A percentile compares a stretch with the other conserved stretches of the same genome.
Conservation (phyloP, 768 basidiomycete genomes). For the Termitomyces sp. region DNA sequence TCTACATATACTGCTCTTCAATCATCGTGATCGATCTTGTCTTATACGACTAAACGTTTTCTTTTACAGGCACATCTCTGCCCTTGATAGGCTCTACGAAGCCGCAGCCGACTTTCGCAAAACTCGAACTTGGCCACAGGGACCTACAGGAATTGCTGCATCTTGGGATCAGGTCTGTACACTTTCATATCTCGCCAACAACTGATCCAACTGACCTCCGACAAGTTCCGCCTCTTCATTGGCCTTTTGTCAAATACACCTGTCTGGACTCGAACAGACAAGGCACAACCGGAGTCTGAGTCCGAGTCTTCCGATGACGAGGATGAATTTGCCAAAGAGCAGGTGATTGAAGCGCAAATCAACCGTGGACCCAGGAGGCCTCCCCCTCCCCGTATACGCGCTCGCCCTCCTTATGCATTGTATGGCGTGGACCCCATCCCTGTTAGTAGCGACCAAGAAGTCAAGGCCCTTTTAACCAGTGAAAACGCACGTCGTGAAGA, state of each 20-base stretch:
- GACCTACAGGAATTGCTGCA: conserved; percentile 31
- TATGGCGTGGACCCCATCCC: conserved; percentile 30
- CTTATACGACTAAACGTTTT: background rate
- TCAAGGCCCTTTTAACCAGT: conserved; percentile 31
- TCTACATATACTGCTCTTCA: background rate
- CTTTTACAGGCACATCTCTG: conserved; percentile 36
- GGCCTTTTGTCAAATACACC: conserved; percentile 54
- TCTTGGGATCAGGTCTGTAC: conserved; percentile 63
- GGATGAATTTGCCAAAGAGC: conserved; percentile 23
- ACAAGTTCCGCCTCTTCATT: conserved; percentile 57
- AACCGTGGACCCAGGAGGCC: conserved; percentile 10
- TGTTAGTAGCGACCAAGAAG: conserved; percentile 32
- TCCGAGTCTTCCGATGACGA: conserved; percentile 23
- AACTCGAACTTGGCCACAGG: conserved; percentile 37
- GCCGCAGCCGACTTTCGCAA: conserved; percentile 56
- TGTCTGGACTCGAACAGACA: conserved; percentile 36
- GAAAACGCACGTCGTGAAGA: conserved; percentile 38
- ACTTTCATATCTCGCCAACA: background rate
- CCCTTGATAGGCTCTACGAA: conserved; percentile 54
- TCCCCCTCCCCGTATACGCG: conserved; percentile 23
- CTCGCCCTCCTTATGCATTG: conserved; percentile 35
- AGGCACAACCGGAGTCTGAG: conserved; percentile 26
- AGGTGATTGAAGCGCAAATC: conserved; percentile 9
- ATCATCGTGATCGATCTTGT: background rate
- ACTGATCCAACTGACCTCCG: background rate